Base-by-base conservation (phyloP, 257 asterid genomes). In the Penstemon barbatus region DNA sequence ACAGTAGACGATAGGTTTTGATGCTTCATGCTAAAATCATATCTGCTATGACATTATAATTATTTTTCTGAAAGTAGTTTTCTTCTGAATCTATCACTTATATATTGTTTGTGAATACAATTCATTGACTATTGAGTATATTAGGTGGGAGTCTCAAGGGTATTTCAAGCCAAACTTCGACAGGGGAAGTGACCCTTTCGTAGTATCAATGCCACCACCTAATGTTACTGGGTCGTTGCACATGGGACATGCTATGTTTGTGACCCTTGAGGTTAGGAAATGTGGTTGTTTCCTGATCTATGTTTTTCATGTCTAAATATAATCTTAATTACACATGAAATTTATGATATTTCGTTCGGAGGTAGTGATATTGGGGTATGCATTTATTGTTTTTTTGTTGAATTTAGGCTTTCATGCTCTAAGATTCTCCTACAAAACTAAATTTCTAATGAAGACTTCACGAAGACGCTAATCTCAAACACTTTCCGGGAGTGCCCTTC, bases 161-260 rank as follows among this genome's bases (percentile, higher is more conserved):
- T 90, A 87, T 82, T 93, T 93, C 86, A 90, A 86, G 78, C 99
- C 99, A 59, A 85, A 61, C 75, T 75, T 80, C 42, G 90, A 87
- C 64, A 77, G 79, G 71, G 96, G 92, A 68, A 74, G 72, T 38
- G 91, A 88, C 57, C 89, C 99, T 43, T 93, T 93, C 75, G 96
- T 90, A 56, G 63, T 93, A 71, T 69, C 99, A 51, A 93, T 93
- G 99, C 99, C 99, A 56, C 99, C 99, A 0, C 99, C 99, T 57
- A 93, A 93, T 81, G 96, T 93, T 68, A 93, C 99, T 18, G 99
- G 99, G 65, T 93, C 99, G 4, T 79, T 93, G 87, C 99, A 93
- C 82, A 93, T 93, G 99, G 99, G 99, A 50, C 99, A 93, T 78
- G 97, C 99, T 19, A 93, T 93, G 99, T 93, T 93, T 77, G 97